Percentiles rank a stretch among this genome's conserved stretches.
These are phyloP conservation scores for Cerioporus squamosus DNA, from an alignment of 1,284 basidiomycete genomes.

Conservation along the genomic window DNA sequence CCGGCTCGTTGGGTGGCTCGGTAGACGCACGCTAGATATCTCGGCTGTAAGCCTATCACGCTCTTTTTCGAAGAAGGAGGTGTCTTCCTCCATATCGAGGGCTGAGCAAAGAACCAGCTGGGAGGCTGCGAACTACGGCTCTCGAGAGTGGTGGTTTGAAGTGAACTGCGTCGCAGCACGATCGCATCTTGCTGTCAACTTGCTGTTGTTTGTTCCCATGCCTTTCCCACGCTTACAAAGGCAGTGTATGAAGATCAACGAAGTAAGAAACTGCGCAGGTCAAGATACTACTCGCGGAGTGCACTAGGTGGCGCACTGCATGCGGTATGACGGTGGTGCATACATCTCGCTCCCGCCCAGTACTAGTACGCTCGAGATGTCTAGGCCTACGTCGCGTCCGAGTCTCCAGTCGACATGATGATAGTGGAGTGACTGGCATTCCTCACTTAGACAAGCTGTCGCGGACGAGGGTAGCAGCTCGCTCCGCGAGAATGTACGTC, in stretches of 20 bases:
- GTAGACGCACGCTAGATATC: constrained; percentile 64
- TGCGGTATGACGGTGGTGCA: too few species aligned
- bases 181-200: background rate
- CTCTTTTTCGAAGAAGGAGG: constrained; percentile 77
- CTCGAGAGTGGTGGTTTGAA: background rate
- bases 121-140: background rate
- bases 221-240: background rate
- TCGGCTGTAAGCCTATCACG: constrained; percentile 74
- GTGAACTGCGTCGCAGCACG: background rate
- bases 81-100: constrained; percentile 50
- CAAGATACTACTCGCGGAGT: too few species aligned
- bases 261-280: too few species aligned
- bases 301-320: too few species aligned
- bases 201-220: background rate
- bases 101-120: background rate
- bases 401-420: too few species aligned
- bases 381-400: too few species aligned
- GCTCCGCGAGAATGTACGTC: constrained; percentile 15
- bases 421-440: too few species aligned
- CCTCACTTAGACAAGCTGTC: too few species aligned
- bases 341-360: too few species aligned
- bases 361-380: too few species aligned
- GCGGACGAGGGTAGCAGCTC: constrained; percentile 8
- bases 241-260: too few species aligned
- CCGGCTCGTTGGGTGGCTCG: background rate